Base-by-base conservation (phyloP, 2,329 filamentous ascomycete species). In the Apiospora malaysiana region DNA sequence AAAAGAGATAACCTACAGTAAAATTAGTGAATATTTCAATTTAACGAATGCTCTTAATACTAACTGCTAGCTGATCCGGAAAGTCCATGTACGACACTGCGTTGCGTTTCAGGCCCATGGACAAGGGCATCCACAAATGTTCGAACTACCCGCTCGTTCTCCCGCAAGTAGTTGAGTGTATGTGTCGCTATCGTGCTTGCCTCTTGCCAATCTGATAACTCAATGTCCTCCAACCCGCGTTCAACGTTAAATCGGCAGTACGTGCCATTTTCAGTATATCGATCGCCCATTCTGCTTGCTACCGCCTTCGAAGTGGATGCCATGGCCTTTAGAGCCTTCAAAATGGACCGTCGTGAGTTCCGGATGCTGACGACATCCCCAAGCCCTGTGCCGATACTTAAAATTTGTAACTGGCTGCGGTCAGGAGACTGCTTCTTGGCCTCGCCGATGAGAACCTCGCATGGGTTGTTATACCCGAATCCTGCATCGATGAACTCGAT, bases 381-480 rank as follows among this genome's bases (percentile, higher is more conserved):
- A 12, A 77, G 71, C 2, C 77, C 77, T 0, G 77, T 78, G 10
- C 78, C 77, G 43, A 79, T 76, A 49, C 77, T 79, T 2, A 78
- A 72, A 25, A 78, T 74, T 42, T 73, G 37, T 47, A 70, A 46
- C 18, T 65, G 25, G 43, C 43, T 18, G 43, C 43, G 43, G 1
- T 56, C 32, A 4, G 77, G 77, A 56, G 77, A 80, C 63, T 75
- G 71, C 3, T 49, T 63, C 59, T 71, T 49, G 10, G 79, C 79
- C 65, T 79, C 79, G 1, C 74, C 68, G 12, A 80, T 75, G 14
- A 81, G 72, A 2, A 77, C 72, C 27, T 78, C 74, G 65, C 75
- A 76, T 25, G 79, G 79, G 63, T 81, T 81, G 69, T 81, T 81
- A 45, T 77, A 80, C 2, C 77, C 77, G 27, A 81, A 75, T 0